phyloP scores from a whole-genome alignment of 768 basidiomycete genomes.

The Lactifluus hygrophoroides region DNA sequence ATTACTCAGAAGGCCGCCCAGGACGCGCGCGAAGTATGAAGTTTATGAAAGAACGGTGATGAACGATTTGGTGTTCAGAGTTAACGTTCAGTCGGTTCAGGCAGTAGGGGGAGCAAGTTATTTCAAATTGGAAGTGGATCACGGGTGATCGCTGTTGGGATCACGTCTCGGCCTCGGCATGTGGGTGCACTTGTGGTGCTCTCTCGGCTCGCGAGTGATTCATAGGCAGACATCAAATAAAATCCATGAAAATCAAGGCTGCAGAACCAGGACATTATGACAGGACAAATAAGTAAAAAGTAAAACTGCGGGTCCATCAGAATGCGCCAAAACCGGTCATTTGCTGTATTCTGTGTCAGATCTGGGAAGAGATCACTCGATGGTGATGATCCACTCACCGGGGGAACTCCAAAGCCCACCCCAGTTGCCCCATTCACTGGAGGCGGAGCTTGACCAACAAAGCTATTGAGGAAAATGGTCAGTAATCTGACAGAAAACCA shows the following conservation, averaged over 20 bases:
- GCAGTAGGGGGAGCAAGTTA: too few species aligned
- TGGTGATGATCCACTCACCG: conserved; percentile 39
- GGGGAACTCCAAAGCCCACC: conserved; percentile 40
- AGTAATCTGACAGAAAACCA: not conserved
- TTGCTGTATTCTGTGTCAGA: conserved; percentile 9
- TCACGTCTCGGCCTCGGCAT: not conserved
- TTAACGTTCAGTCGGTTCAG: too few species aligned
- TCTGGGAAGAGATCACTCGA: not conserved
- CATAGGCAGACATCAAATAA: not conserved
- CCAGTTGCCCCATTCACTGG: conserved; percentile 48
- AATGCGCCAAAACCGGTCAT: conserved; percentile 22
- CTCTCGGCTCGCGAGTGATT: not conserved
- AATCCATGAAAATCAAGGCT: not conserved
- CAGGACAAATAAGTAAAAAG: conserved; percentile 1
- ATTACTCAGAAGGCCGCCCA: too few species aligned
- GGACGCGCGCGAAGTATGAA: too few species aligned
- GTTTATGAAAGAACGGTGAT: too few species aligned
- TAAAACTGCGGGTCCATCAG: conserved; percentile 3
- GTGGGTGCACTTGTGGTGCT: too few species aligned
- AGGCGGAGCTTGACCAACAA: conserved; percentile 49
- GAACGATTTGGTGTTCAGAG: too few species aligned
- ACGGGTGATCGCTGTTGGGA: not conserved
- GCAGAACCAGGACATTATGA: conserved; percentile 1
- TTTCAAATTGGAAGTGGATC: not conserved
- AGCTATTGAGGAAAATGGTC: conserved; percentile 33